phyloP scores from a whole-genome alignment of 2,329 filamentous ascomycete genomes.

The Escovopsis sp. region DNA sequence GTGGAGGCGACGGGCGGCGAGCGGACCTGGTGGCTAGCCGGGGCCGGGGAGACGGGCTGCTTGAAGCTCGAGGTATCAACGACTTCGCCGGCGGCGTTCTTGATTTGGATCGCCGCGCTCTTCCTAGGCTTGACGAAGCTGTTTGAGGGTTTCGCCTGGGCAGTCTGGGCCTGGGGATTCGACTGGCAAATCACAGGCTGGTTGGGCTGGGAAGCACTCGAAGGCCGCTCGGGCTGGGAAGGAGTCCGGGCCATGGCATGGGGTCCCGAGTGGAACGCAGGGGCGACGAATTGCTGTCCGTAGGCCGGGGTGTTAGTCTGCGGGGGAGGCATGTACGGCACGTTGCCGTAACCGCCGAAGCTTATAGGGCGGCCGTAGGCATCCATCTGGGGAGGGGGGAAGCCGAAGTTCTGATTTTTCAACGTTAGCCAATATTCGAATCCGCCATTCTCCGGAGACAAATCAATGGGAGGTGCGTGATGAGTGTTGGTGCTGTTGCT shows the following conservation, averaged over 20 bases:
- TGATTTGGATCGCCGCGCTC: slow-evolving; percentile 70
- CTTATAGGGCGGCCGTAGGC: slow-evolving; percentile 23
- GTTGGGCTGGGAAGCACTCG: slow-evolving; percentile 49
- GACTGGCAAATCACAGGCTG: slow-evolving; percentile 48
- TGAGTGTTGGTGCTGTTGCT: background rate
- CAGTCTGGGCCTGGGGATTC: slow-evolving; percentile 47
- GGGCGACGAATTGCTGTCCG: slow-evolving; percentile 29
- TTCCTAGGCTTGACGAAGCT: slow-evolving; percentile 42
- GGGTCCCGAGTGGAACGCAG: slow-evolving; percentile 35
- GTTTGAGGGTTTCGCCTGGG: slow-evolving; percentile 34
- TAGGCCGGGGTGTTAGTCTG: slow-evolving; percentile 35
- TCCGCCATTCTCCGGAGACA: slow-evolving; percentile 53
- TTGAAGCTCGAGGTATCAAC: slow-evolving; percentile 53
- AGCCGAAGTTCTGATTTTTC: slow-evolving; percentile 51
- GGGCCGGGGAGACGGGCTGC: slow-evolving; percentile 41
- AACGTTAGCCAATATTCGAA: slow-evolving; percentile 62
- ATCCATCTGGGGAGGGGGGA: slow-evolving; percentile 28
- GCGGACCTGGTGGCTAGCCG: slow-evolving; percentile 41
- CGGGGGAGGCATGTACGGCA: slow-evolving; percentile 34
- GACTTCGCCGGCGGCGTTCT: slow-evolving; percentile 65
- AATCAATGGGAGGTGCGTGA: slow-evolving; percentile 30
- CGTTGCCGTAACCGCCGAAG: slow-evolving; percentile 28
- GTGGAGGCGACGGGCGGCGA: slow-evolving; percentile 59
- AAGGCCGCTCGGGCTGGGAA: slow-evolving; percentile 57
- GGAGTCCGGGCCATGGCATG: slow-evolving; percentile 69